A percentile compares a stretch with the other conserved stretches of the same genome.
Conservation (phyloP, 805 yeast species). For the Saturnispora mendoncae region DNA sequence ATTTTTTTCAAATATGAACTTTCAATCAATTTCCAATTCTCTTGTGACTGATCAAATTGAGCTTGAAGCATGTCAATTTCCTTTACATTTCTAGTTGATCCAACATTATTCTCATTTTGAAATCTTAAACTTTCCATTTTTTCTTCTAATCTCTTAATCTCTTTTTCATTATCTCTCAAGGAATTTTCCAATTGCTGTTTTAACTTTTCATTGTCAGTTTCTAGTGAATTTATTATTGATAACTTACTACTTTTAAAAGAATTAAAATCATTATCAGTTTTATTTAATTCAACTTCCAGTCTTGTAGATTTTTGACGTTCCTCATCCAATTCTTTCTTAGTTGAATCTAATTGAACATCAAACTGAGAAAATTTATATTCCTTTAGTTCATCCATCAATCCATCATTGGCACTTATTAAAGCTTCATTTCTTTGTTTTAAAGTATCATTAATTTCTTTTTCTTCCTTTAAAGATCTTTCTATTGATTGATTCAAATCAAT, state of each 20-base stretch:
- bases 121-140: conserved; percentile 62
- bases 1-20: conserved; percentile 46
- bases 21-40: conserved; percentile 79
- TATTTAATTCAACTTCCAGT: conserved; percentile 19
- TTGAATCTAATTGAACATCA: conserved; percentile 26
- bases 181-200: conserved; percentile 14
- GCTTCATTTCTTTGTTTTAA: conserved; percentile 21
- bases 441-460: conserved; percentile 23
- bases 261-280: conserved; percentile 16
- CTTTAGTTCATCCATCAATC: conserved; percentile 23
- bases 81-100: neutral
- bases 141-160: conserved; percentile 53
- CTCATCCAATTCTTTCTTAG: conserved; percentile 28
- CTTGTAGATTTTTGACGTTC: conserved; percentile 19
- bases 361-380: conserved; percentile 29
- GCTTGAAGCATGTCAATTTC: conserved; percentile 44
- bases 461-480: conserved; percentile 20
- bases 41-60: conserved; percentile 68
- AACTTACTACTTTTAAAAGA: conserved; percentile 20
- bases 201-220: conserved; percentile 22
- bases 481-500: conserved; percentile 1
- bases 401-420: conserved; percentile 19
- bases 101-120: conserved; percentile 41
- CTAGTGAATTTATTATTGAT: conserved; percentile 21
- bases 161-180: conserved; percentile 31